Evolutionary conservation across 805 yeast genomes (phyloP).

Genomic region (Pichia membranifaciens): DNA sequence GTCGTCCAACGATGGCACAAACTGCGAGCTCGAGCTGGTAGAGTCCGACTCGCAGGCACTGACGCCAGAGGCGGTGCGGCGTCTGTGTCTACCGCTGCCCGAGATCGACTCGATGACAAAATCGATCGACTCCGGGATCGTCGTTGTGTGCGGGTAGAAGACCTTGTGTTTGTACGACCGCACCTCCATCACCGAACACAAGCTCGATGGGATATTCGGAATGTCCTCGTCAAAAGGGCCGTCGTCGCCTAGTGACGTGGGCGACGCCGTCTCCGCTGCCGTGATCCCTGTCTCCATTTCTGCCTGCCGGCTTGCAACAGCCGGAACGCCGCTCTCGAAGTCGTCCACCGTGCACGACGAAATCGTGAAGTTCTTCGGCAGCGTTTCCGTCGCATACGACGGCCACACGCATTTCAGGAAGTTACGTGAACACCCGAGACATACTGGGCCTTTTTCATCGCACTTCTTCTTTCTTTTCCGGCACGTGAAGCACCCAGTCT

Average conservation of each 20-base stretch:
- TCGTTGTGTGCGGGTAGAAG: conserved; percentile 10
- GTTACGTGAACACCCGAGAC: conserved; percentile 33
- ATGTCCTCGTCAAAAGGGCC: conserved; percentile 9
- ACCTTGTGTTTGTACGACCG: conserved; percentile 19
- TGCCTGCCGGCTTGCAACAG: not conserved
- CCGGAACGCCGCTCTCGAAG: not conserved
- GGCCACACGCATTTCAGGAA: conserved; percentile 33
- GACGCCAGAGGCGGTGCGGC: not conserved
- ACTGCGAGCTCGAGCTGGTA: not conserved
- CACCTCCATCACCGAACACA: conserved; percentile 27
- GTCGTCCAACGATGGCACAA: not conserved
- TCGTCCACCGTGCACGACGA: conserved; percentile 16
- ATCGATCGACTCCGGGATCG: conserved; percentile 14
- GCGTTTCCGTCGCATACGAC: conserved; percentile 16
- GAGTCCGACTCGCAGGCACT: not conserved
- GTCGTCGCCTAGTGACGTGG: not conserved
- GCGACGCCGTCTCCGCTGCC: not conserved
- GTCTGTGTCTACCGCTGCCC: not conserved
- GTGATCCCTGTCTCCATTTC: not conserved
- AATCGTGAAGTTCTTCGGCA: conserved; percentile 26
- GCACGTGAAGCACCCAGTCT: conserved; percentile 34
- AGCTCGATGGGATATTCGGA: conserved; percentile 22
- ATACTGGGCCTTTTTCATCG: conserved; percentile 29
- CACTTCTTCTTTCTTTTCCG: conserved; percentile 35
- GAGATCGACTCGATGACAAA: conserved; percentile 9